Percentiles rank a stretch among this genome's conserved stretches.
phyloP scores from a whole-genome alignment of 768 basidiomycete genomes.

The Kwoniella shandongensis region DNA sequence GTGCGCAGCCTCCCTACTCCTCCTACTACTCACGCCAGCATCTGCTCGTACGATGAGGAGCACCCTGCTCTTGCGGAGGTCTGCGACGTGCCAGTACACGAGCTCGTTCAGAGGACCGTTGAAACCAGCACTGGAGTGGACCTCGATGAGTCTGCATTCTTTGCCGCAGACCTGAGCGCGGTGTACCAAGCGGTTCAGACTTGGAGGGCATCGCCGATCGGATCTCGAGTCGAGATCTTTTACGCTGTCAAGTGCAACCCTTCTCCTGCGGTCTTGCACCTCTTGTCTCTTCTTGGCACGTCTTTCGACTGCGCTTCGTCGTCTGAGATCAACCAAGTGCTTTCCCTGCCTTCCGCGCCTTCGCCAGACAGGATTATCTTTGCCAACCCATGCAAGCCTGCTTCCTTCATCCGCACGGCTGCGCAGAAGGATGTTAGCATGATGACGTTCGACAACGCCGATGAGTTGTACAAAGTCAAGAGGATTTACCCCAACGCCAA shows the following conservation, averaged over 20 bases:
- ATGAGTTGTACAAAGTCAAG: constrained; percentile 91
- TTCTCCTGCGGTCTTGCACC: constrained; percentile 86
- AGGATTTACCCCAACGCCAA: constrained; percentile 76
- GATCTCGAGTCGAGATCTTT: constrained; percentile 82
- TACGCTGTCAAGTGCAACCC: constrained; percentile 99
- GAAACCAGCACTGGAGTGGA: constrained; percentile 30
- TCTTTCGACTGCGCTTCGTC: constrained; percentile 98
- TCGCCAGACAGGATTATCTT: constrained; percentile 84
- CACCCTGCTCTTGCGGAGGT: constrained; percentile 36
- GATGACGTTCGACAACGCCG: constrained; percentile 98
- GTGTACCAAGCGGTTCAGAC: constrained; percentile 81
- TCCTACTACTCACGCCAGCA: constrained; percentile 16
- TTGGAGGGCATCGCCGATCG: constrained; percentile 69
- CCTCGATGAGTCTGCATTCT: constrained; percentile 91
- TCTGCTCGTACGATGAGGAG: constrained; percentile 15
- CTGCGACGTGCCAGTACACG: constrained; percentile 30
- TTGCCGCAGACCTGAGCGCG: constrained; percentile 87
- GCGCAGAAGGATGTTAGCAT: constrained; percentile 74
- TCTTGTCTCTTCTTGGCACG: constrained; percentile 82
- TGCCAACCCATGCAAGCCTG: constrained; percentile 98
- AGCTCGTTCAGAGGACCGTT: constrained; percentile 32
- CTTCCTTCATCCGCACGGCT: constrained; percentile 85
- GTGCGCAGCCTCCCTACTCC: constrained; percentile 31
- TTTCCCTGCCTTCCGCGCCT: constrained; percentile 64
- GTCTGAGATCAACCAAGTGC: constrained; percentile 80